These are phyloP conservation scores for Arthroderma uncinatum DNA, from an alignment of 2,329 filamentous ascomycete genomes.

Conservation along the genomic window DNA sequence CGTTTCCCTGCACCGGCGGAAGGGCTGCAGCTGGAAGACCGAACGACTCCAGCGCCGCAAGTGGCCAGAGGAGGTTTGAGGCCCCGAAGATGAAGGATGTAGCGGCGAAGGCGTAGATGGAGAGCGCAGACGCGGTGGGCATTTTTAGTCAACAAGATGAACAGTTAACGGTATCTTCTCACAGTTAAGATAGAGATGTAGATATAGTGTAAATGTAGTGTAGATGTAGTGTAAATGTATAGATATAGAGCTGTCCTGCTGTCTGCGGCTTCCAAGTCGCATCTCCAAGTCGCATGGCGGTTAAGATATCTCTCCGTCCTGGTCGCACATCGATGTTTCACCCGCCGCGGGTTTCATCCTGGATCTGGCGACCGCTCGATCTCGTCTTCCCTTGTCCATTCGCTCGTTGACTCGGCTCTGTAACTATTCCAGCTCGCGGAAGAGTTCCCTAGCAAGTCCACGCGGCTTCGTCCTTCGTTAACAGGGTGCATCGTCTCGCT, in stretches of 20 bases:
- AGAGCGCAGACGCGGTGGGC: neutral
- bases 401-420: neutral
- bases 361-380: neutral
- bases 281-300: no score
- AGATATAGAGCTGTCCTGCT: neutral
- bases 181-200: no score
- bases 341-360: neutral
- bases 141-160: no score
- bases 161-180: no score
- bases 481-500: no score
- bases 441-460: no score
- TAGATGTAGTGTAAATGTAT: no score
- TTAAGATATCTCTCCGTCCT: no score
- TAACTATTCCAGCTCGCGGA: neutral
- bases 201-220: no score
- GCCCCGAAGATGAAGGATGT: constrained; percentile 1
- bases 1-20: neutral
- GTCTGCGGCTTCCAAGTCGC: neutral
- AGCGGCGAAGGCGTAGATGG: constrained; percentile 5
- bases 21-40: neutral
- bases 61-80: constrained; percentile 11
- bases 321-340: neutral
- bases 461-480: neutral
- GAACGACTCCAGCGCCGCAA: neutral
- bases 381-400: neutral